Evolutionary conservation across 2,329 filamentous ascomycete genomes (phyloP), one percentile per base, ranked within the genome.

Genomic region (Clonostachys byssicola): DNA sequence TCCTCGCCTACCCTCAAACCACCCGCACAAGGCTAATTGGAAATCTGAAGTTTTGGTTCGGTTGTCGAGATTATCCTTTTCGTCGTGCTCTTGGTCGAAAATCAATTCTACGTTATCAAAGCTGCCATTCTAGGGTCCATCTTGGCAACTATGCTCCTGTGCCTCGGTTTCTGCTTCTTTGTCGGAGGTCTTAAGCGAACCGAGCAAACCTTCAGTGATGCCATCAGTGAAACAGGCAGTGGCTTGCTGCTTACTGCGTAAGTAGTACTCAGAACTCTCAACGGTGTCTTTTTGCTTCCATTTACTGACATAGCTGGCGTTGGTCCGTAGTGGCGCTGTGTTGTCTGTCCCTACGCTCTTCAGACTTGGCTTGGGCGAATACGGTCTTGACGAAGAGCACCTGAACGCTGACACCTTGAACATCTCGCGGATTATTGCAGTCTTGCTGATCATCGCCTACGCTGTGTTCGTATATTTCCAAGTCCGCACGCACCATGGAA

Each of bases 51-150:
- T 1, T 62, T 91, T 45, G 88, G 86, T 3, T 88, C 87, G 1
- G 68, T 91, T 10, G 88, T 94, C 45, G 89, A 95, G 61, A 85
- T 95, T 48, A 80, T 95, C 42, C 70, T 95, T 33, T 94, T 95
- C 66, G 86, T 92, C 72, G 79, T 92, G 3, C 69, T 95, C 41
- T 74, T 94, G 5, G 63, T 62, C 12, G 64, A 71, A 3, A 54
- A 72, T 45, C 65, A 72, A 62, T 83, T 86, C 50, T 74, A 77
- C n/a, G 87, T 94, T 55, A 89, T 95, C 56, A 82, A 89, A 60
- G 88, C 88, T 46, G 89, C 90, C 23, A 92, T 95, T 47, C 70
- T 95, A 1, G 89, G 90, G 35, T 92, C 88, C 1, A 87, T 95
- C 41, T 65, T 95, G 34, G 89, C 90, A 12, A 95, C 90, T 34